These are phyloP conservation scores for Thalassiosira mediterranea DNA, from an alignment of 352 stramenopile species.

Conservation along the genomic window DNA sequence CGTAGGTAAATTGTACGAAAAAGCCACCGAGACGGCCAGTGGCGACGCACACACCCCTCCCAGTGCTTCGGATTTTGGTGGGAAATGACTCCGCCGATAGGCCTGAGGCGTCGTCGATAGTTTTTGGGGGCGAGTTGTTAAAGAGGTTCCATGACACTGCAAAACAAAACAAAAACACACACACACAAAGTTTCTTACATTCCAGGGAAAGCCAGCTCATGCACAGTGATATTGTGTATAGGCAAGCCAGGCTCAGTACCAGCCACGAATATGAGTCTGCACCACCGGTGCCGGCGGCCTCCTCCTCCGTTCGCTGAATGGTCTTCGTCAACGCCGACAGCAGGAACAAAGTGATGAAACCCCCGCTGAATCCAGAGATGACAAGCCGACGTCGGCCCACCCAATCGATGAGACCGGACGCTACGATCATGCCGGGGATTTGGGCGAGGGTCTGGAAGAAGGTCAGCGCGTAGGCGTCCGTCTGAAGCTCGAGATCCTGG, in stretches of 20 bases:
- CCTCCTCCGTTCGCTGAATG: slow-evolving; percentile 12
- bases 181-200: no score
- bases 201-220: slow-evolving; percentile 34
- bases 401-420: slow-evolving; percentile 49
- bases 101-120: background rate
- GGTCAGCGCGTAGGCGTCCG: slow-evolving; percentile 42
- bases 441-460: slow-evolving; percentile 50
- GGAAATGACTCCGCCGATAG: slow-evolving; percentile 88
- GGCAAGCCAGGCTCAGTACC: slow-evolving; percentile 32
- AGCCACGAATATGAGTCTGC: slow-evolving; percentile 13
- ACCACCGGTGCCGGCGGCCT: background rate
- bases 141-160: background rate
- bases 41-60: slow-evolving; percentile 89
- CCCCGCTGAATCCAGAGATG: slow-evolving; percentile 37
- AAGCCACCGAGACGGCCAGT: slow-evolving; percentile 89
- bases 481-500: slow-evolving; percentile 29
- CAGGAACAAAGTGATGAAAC: slow-evolving; percentile 18
- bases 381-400: slow-evolving; percentile 38
- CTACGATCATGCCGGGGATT: slow-evolving; percentile 52
- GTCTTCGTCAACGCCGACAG: slow-evolving; percentile 26
- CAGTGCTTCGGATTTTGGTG: slow-evolving; percentile 89
- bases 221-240: slow-evolving; percentile 41
- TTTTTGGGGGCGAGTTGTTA: background rate
- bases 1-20: slow-evolving; percentile 85
- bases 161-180: no score